These are phyloP conservation scores for Metrosideros polymorpha DNA, from an alignment of 441 rosid genomes.

Conservation along the genomic window DNA sequence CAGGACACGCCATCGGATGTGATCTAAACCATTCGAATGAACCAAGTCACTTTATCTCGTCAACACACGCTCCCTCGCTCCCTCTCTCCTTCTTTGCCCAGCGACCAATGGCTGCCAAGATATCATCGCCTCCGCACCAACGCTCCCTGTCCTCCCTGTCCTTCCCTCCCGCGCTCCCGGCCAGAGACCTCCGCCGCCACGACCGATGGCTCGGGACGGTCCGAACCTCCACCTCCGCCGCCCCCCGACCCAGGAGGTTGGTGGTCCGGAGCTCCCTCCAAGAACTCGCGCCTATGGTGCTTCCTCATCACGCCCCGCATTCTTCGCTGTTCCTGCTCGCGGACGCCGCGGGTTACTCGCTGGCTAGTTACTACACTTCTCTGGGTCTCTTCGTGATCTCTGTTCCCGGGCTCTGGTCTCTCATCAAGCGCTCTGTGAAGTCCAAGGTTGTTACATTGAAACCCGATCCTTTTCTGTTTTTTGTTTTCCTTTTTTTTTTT, in stretches of 20 bases:
- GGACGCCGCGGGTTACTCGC: constrained; percentile 55
- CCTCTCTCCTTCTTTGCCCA: neutral
- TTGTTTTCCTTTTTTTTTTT: neutral
- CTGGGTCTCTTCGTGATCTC: constrained; percentile 84
- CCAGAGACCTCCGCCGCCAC: neutral
- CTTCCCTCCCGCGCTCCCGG: neutral
- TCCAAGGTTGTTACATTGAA: constrained; percentile 44
- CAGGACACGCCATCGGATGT: neutral
- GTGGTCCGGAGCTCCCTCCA: neutral
- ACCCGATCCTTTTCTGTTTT: neutral
- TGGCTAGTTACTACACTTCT: constrained; percentile 92
- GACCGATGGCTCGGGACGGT: neutral
- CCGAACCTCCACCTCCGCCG: neutral
- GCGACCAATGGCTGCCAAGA: neutral
- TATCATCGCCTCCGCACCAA: neutral
- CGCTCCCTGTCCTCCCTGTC: neutral
- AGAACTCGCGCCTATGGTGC: neutral
- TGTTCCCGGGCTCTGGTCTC: constrained; percentile 97
- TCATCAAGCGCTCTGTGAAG: constrained; percentile 92
- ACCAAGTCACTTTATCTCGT: neutral
- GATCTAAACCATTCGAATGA: neutral
- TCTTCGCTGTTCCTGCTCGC: constrained; percentile 33
- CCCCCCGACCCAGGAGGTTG: neutral
- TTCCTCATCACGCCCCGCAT: neutral
- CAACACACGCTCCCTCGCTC: neutral